A percentile compares a stretch with the other conserved stretches of the same genome.
Evolutionary conservation across 2,329 filamentous ascomycete species (phyloP).

Genomic region (Phaeophleospora eucalypticola): DNA sequence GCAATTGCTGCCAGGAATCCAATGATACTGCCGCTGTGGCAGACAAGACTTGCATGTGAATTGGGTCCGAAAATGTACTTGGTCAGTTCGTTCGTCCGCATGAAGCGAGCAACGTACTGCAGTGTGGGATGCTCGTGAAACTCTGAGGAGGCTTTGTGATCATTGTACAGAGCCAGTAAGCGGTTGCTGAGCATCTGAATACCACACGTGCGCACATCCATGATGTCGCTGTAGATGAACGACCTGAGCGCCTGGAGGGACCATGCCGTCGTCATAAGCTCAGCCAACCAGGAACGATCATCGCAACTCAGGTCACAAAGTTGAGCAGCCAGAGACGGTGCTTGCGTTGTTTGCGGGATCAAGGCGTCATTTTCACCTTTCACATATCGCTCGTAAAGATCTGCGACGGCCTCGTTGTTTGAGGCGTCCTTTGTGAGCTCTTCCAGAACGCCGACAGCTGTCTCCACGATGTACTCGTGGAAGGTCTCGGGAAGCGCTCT

Average conservation of each 20-base stretch:
- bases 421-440: slow-evolving; percentile 5
- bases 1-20: slow-evolving; percentile 79
- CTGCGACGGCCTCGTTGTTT: slow-evolving; percentile 5
- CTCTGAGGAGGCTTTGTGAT: slow-evolving; percentile 22
- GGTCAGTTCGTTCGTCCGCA: slow-evolving; percentile 67
- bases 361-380: slow-evolving; percentile 22
- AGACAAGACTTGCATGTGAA: slow-evolving; percentile 86
- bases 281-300: slow-evolving; percentile 26
- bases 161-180: slow-evolving; percentile 63
- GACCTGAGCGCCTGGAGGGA: slow-evolving; percentile 64
- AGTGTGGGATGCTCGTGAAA: slow-evolving; percentile 51
- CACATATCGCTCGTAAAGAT: slow-evolving; percentile 23
- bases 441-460: slow-evolving; percentile 3
- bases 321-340: slow-evolving; percentile 1
- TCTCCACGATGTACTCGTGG: slow-evolving; percentile 18
- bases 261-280: slow-evolving; percentile 61
- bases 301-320: slow-evolving; percentile 15
- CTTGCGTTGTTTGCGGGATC: slow-evolving; percentile 6
- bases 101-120: slow-evolving; percentile 63
- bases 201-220: slow-evolving; percentile 81
- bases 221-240: slow-evolving; percentile 77
- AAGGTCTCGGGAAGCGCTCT: slow-evolving; percentile 26
- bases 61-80: slow-evolving; percentile 86
- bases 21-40: slow-evolving; percentile 75
- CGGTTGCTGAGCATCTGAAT: slow-evolving; percentile 69